Conservation (phyloP, 768 basidiomycete genomes). For the Macrolepiota albuminosa region DNA sequence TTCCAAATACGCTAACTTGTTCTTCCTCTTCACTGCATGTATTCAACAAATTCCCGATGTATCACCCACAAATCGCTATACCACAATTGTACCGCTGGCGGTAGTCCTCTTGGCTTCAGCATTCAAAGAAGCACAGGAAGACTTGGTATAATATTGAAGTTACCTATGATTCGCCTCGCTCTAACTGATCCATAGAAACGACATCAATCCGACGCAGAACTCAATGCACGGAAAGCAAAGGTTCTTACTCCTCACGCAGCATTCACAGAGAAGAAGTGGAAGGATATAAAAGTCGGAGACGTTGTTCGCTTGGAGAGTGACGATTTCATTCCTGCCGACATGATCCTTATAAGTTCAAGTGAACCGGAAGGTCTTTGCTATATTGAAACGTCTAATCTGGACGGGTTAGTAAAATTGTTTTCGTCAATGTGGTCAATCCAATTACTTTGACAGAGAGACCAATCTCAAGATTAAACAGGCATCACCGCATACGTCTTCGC, state of each 20-base stretch:
- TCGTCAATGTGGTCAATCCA: not conserved
- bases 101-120: slow-evolving; percentile 91
- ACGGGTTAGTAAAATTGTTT: slow-evolving; percentile 58
- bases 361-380: slow-evolving; percentile 98
- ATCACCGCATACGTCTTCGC: slow-evolving; percentile 68
- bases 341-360: slow-evolving; percentile 80
- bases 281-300: slow-evolving; percentile 87
- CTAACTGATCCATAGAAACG: slow-evolving; percentile 65
- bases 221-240: slow-evolving; percentile 80
- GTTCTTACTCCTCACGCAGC: slow-evolving; percentile 59
- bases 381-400: slow-evolving; percentile 95
- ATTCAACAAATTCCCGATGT: slow-evolving; percentile 99
- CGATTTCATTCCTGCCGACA: slow-evolving; percentile 94
- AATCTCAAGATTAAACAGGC: slow-evolving; percentile 99
- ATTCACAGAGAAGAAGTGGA: slow-evolving; percentile 81
- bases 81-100: slow-evolving; percentile 88
- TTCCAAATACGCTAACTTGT: slow-evolving; percentile 96
- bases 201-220: slow-evolving; percentile 89
- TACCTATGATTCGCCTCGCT: not conserved
- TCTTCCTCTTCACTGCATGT: slow-evolving; percentile 96
- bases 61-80: slow-evolving; percentile 92
- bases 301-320: slow-evolving; percentile 87
- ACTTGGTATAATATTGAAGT: slow-evolving; percentile 55
- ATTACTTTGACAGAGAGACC: slow-evolving; percentile 65
- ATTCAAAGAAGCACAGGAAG: slow-evolving; percentile 94